Percentiles rank a stretch among this genome's conserved stretches.
These are phyloP conservation scores for Schizopora paradoxa DNA, from an alignment of 1,284 basidiomycete species.

Conservation along the genomic window DNA sequence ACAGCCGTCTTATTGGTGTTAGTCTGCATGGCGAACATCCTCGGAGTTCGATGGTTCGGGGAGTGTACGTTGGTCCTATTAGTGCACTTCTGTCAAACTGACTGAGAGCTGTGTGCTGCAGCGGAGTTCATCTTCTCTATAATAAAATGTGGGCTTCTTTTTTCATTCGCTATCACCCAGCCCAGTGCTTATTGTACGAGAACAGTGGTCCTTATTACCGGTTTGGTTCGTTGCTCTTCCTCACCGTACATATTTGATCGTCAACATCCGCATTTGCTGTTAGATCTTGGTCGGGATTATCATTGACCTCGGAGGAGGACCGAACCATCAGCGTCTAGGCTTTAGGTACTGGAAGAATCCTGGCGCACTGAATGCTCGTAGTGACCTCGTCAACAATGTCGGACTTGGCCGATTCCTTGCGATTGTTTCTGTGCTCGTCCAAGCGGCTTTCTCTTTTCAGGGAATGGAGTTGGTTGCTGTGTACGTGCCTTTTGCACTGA, in stretches of 20 bases:
- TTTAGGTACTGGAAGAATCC: constrained; percentile 73
- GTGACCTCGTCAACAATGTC: constrained; percentile 39
- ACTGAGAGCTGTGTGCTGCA: no score
- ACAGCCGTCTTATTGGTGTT: constrained; percentile 56
- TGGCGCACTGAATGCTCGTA: constrained; percentile 51
- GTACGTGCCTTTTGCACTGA: no score
- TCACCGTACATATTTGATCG: no score
- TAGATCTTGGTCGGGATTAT: constrained; percentile 56
- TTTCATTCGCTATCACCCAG: no score
- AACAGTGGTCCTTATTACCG: no score
- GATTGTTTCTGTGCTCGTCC: constrained; percentile 63
- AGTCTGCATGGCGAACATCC: constrained; percentile 67
- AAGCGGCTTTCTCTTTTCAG: constrained; percentile 81
- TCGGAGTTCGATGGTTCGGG: constrained; percentile 69
- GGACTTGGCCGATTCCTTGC: constrained; percentile 60
- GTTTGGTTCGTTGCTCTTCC: no score
- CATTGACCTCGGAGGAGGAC: constrained; percentile 69
- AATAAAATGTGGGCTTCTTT: constrained; percentile 45
- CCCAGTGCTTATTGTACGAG: no score
- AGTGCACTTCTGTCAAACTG: no score
- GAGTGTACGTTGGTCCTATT: no score
- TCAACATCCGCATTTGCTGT: background rate
- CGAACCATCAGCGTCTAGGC: constrained; percentile 50
- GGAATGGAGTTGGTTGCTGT: constrained; percentile 82
- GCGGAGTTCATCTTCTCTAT: constrained; percentile 61